Evolutionary conservation across 164 flowering plant genomes (phyloP), one percentile per base, ranked within the genome.

Genomic region (Magnolia officinalis): DNA sequence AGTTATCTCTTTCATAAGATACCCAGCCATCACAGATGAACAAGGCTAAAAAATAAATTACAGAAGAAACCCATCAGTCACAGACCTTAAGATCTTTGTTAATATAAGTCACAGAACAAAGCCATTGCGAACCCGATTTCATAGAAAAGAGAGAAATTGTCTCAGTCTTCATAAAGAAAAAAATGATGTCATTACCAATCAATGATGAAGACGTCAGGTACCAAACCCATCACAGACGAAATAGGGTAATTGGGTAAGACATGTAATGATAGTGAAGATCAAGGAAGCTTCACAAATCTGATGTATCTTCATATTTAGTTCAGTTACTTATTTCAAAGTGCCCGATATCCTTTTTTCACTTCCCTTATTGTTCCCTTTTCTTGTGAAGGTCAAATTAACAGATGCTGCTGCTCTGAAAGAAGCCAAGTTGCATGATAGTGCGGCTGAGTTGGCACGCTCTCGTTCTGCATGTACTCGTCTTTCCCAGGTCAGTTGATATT

Each of bases 321-420:
- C 61, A 55, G 45, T 37, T 55, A 9, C 18, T 55, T 55, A 55
- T 16, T 55, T 37, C 45, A 37, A 37, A 37, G 45, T 37, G 45
- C 45, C 45, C 45, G 2, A 37, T 37, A 37, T 37, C 13, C 61
- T 16, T 55, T 16, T 55, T 16, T 55, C 16, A 10, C 61, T 55
- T 55, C 13, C 61, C 6, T 74, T 55, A 8, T 73, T 21, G 18
- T 64, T 63, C 10, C 2, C 20, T 51, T 51, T 50, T 50, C 31
- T 70, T 51, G 19, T 88, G 78, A 78, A 95, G 98, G 90, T 92
- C 20, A 84, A 83, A 58, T 82, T 90, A 82, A 86, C 93, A 7
- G 98, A 93, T 5, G 82, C 52, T 80, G 84, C 87, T 81, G 86
- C 93, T 8, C 67, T 76, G 13, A 91, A 80, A 81, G 97, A 94